phyloP scores from a whole-genome alignment of 345 rosid genomes.

The Euphorbia lathyris region DNA sequence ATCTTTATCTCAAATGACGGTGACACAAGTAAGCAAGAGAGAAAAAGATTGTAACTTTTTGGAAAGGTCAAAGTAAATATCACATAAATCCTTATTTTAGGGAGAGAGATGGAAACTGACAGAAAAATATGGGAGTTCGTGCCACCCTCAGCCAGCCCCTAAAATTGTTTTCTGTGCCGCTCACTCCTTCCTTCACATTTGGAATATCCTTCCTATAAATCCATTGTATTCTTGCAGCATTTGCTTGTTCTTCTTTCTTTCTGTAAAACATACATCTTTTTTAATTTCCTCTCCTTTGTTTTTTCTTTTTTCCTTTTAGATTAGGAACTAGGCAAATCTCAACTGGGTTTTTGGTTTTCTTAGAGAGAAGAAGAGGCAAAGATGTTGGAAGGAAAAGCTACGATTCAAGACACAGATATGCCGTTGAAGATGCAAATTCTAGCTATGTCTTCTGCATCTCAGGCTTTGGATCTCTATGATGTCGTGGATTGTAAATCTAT shows the following conservation, averaged over 20 bases:
- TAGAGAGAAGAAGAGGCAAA: conserved; percentile 11
- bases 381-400: conserved; percentile 76
- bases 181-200: neutral
- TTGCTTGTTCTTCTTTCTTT: neutral
- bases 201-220: too few species aligned
- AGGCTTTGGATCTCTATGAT: conserved; percentile 60
- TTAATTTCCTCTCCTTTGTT: neutral
- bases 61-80: neutral
- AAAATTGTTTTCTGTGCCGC: neutral
- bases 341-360: neutral
- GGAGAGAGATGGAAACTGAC: conserved; percentile 9
- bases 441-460: conserved; percentile 86
- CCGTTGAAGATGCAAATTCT: conserved; percentile 83
- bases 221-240: too few species aligned
- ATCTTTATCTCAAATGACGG: conserved; percentile 20
- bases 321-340: neutral
- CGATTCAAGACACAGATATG: conserved; percentile 84
- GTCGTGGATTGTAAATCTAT: conserved; percentile 57
- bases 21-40: conserved; percentile 26
- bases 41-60: neutral
- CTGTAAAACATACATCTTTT: neutral
- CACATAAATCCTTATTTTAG: conserved; percentile 8
- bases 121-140: conserved; percentile 9
- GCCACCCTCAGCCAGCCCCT: conserved; percentile 2
- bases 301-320: conserved; percentile 12